Evolutionary conservation across 345 rosid genomes (phyloP).

Genomic region (Melaleuca alternifolia): DNA sequence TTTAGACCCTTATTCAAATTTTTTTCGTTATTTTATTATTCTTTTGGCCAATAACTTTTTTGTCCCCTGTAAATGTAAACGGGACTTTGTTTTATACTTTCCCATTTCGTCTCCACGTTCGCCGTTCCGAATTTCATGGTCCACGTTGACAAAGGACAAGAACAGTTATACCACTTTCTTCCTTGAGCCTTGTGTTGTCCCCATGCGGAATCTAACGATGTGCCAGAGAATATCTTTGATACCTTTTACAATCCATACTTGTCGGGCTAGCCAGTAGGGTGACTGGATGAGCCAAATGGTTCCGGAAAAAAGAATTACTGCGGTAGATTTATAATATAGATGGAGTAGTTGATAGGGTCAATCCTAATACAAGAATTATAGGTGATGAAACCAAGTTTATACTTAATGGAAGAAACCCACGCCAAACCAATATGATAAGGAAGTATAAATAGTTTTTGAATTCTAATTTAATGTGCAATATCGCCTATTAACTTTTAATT

Average conservation of each 20-base stretch:
- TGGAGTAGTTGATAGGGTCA: not conserved
- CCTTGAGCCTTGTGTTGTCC: not conserved
- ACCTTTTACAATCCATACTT: no score
- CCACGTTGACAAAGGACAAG: not conserved
- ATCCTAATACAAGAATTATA: not conserved
- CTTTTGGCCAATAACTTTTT: not conserved
- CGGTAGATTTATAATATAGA: not conserved
- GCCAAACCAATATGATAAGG: not conserved
- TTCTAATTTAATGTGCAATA: no score
- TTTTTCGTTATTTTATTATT: not conserved
- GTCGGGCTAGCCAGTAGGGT: not conserved
- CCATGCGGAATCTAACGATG: not conserved
- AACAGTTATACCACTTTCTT: not conserved
- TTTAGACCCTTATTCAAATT: not conserved
- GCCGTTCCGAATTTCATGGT: not conserved
- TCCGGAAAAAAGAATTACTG: not conserved
- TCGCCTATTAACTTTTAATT: no score
- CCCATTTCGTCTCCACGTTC: not conserved
- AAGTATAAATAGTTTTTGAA: no score
- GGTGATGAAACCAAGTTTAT: not conserved
- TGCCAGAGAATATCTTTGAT: not conserved
- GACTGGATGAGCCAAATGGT: not conserved
- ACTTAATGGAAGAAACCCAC: not conserved
- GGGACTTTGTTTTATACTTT: not conserved
- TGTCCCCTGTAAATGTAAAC: not conserved